Evolutionary conservation across 805 yeast species (phyloP).

Genomic region (Cyberlindnera lachancei): DNA sequence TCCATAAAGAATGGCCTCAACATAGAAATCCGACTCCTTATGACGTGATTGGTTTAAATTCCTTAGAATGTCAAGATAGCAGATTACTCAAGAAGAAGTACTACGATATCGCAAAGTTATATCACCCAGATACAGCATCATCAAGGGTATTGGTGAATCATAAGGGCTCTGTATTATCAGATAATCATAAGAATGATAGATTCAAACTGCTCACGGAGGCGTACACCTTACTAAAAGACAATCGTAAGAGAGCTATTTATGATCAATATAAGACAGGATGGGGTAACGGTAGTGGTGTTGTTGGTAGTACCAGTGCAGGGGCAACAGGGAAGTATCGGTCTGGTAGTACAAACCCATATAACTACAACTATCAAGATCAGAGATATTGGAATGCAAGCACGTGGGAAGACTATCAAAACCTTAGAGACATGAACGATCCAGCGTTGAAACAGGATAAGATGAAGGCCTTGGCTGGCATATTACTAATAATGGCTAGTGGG

Average conservation of each 20-base stretch:
- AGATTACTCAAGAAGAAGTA: slow-evolving; percentile 40
- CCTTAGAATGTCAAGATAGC: slow-evolving; percentile 28
- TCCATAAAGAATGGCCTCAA: slow-evolving; percentile 48
- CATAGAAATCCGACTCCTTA: slow-evolving; percentile 56
- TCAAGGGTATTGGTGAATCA: slow-evolving; percentile 21
- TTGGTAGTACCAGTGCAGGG: neutral
- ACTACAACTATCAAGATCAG: slow-evolving; percentile 15
- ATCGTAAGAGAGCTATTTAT: slow-evolving; percentile 34
- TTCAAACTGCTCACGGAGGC: slow-evolving; percentile 53
- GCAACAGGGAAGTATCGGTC: neutral
- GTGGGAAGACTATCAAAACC: slow-evolving; percentile 52
- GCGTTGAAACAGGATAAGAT: slow-evolving; percentile 30
- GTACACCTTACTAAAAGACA: slow-evolving; percentile 45
- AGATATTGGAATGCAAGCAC: slow-evolving; percentile 54
- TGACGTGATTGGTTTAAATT: slow-evolving; percentile 47
- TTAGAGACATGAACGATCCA: slow-evolving; percentile 23
- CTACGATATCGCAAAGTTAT: slow-evolving; percentile 57
- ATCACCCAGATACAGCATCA: slow-evolving; percentile 67
- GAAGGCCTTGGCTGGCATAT: slow-evolving; percentile 36
- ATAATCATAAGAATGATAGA: slow-evolving; percentile 25
- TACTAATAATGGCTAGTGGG: slow-evolving; percentile 29
- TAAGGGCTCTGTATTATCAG: slow-evolving; percentile 26
- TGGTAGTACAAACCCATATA: too few species aligned
- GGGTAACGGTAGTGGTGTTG: slow-evolving; percentile 19
- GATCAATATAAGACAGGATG: slow-evolving; percentile 42